Evolutionary conservation across 1,139 yeast genomes (phyloP), one percentile per base, ranked within the genome.

Genomic region (Lodderomyces metapsilosis): DNA sequence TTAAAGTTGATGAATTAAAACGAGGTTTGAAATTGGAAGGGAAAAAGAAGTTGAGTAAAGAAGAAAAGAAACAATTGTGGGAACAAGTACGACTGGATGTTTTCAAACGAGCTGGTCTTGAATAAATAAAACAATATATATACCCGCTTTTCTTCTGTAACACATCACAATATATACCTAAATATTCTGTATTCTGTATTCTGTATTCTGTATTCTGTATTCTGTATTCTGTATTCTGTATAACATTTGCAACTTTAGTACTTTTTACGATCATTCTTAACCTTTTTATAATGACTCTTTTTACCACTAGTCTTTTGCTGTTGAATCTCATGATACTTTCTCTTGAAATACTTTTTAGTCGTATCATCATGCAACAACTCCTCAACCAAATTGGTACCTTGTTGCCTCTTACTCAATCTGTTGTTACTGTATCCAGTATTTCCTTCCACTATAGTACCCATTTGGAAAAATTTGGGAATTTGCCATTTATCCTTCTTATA

Each of bases 401-500:
- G 78, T 52, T 86, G 83, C 56, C 79, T 84, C 51, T 80, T 79
- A 39, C 78, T 73, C 52, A 89, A 57, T 50, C 95, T 72, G n/a
- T 95, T 72, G n/a, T 84, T 80, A 64, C 73, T 86, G 59, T 75
- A 88, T 58, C 89, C 97, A 1, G 88, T 76, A 49, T 84, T 80
- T 36, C 91, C 94, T 54, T 86, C 94, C 16, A 91, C 64, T 28
- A 92, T 78, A 0, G 97, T 89, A 10, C 98, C 98, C 57, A 87
- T 78, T 49, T 91, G 94, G 61, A 92, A 89, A 50, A 73, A 80
- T 56, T 87, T 88, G 16, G 96, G 95, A 5, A 78, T 72, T 42
- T 75, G 76, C 84, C 95, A 87, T 48, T 82, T 84, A 44, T 86
- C 94, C 61, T 88, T 88, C 64, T 87, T 88, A 65, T 92, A 92